phyloP scores from a whole-genome alignment of 352 stramenopile genomes.

The Phytophthora fragariaefolia region DNA sequence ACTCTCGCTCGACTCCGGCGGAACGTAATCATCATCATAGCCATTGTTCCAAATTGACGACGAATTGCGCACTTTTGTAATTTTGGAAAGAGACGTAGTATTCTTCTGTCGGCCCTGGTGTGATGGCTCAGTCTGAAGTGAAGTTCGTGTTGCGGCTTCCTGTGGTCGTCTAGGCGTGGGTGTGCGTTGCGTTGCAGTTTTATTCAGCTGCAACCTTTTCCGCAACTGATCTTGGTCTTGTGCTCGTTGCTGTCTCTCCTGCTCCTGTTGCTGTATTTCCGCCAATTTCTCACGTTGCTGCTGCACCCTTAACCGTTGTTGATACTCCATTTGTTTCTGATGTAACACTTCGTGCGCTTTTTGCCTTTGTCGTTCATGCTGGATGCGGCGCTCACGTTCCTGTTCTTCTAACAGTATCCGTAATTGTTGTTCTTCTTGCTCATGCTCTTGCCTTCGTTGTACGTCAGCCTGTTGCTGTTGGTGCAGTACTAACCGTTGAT shows the following conservation, averaged over 20 bases:
- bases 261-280: constrained; percentile 25
- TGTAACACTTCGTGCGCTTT: constrained; percentile 31
- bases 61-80: constrained; percentile 15
- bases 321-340: constrained; percentile 39
- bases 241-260: constrained; percentile 19
- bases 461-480: constrained; percentile 22
- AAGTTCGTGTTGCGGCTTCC: neutral
- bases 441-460: constrained; percentile 13
- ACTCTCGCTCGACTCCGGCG: constrained; percentile 27
- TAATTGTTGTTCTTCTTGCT: constrained; percentile 13
- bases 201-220: constrained; percentile 25
- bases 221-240: constrained; percentile 33
- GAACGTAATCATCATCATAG: constrained; percentile 37
- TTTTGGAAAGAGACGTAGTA: neutral
- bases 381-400: constrained; percentile 21
- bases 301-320: constrained; percentile 29
- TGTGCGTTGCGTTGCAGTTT: constrained; percentile 13
- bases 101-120: constrained; percentile 8
- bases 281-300: constrained; percentile 37
- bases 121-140: neutral
- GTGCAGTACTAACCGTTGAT: constrained; percentile 20
- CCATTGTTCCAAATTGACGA: constrained; percentile 26
- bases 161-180: neutral
- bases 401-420: constrained; percentile 9
- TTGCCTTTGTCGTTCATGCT: constrained; percentile 35